Evolutionary conservation across 805 yeast species (phyloP), one percentile per base, ranked within the genome.

Genomic region (Saccharomycopsis fermentans): DNA sequence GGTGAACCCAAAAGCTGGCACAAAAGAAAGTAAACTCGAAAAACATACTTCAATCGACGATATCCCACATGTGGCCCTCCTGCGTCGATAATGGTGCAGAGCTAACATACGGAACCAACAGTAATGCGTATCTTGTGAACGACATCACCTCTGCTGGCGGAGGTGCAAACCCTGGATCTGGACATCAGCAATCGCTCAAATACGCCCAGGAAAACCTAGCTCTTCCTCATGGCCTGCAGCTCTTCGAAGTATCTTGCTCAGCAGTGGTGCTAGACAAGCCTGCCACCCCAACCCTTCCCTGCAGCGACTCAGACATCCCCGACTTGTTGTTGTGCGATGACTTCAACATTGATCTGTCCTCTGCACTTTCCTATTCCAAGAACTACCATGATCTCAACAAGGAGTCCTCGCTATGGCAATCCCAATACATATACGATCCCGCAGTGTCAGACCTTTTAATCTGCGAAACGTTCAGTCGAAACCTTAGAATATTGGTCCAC

Each of bases 51-150:
- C 14, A 43, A 37, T 3, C 16, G 3, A n/a, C 43, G 11, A 32
- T 32, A 32, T 21, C 12, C n/a, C 24, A 48, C 24, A 59, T 59
- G 62, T 57, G 62, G 62, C 60, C 60, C 11, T 54, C 57, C n/a
- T 27, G 6, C 35, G 32, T 37, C 16, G 21, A 53, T 14, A 17
- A 12, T 19, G 60, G 62, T 5, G 40, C 48, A 12, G 36, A 52
- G 16, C 19, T 59, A 29, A 51, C 56, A n/a, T 59, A 57, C 32
- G 62, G 62, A 6, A 55, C 57, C 4, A 43, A 57, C 16, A 59
- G 58, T 37, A 35, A 27, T 26, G 53, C 43, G 36, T 36, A 43
- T 27, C 19, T 24, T 47, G 19, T 43, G 6, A 16, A 14, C 35
- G 35, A 40, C 36, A 55, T n/a, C 32, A 34, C 21, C 37, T 50